A percentile compares a stretch with the other conserved stretches of the same genome.
phyloP scores from a whole-genome alignment of 345 rosid genomes.

The Rhodamnia rubescens region DNA sequence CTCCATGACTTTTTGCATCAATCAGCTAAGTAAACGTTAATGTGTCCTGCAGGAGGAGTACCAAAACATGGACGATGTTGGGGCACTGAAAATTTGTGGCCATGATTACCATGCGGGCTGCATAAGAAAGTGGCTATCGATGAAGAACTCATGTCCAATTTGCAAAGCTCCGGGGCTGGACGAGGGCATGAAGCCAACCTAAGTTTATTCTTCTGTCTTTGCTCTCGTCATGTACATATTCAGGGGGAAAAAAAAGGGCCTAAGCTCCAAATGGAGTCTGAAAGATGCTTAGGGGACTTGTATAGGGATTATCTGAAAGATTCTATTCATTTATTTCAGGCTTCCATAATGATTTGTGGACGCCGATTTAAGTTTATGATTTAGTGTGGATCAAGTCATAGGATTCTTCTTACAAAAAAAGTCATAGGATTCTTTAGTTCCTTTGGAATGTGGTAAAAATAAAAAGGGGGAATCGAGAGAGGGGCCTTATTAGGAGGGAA shows the following conservation, averaged over 20 bases:
- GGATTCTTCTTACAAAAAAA: neutral
- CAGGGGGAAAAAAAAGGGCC: slow-evolving; percentile 2
- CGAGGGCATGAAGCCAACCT: slow-evolving; percentile 18
- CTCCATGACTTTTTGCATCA: neutral
- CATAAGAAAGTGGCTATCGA: slow-evolving; percentile 73
- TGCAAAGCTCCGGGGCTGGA: slow-evolving; percentile 60
- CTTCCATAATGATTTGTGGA: slow-evolving; percentile 9
- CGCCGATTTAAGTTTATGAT: neutral
- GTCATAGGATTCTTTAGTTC: neutral
- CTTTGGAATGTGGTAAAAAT: neutral
- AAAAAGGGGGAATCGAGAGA: neutral
- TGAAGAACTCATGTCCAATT: slow-evolving; percentile 82
- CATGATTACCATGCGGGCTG: slow-evolving; percentile 72
- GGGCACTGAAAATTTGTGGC: slow-evolving; percentile 41
- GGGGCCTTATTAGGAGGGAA: neutral
- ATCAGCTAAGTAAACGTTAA: neutral
- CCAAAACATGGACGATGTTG: slow-evolving; percentile 46
- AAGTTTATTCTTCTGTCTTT: neutral
- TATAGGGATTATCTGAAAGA: slow-evolving; percentile 6
- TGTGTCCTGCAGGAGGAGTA: slow-evolving; percentile 54
- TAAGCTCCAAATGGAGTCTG: neutral
- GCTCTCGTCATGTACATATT: neutral
- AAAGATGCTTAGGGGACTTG: slow-evolving; percentile 12
- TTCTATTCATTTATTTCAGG: slow-evolving; percentile 17
- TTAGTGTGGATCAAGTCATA: neutral